Conservation (phyloP, 495 filamentous ascomycete species). For the Penicillium silybi region DNA sequence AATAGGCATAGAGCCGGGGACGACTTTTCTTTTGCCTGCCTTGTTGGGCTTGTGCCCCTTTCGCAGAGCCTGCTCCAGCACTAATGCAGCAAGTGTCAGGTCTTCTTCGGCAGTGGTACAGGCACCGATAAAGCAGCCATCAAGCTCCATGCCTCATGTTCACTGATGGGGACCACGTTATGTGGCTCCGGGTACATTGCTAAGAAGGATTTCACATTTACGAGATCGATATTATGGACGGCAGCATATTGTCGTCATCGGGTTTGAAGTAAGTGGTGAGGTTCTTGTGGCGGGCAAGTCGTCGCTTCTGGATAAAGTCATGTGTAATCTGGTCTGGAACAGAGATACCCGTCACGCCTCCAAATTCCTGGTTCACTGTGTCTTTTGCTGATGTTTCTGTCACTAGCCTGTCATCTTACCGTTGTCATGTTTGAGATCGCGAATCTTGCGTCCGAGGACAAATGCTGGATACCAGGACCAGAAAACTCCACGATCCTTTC, state of each 20-base stretch:
- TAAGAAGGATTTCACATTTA: conserved; percentile 31
- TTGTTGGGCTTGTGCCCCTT: conserved; percentile 20
- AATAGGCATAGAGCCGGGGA: conserved; percentile 39
- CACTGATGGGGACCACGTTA: conserved; percentile 39
- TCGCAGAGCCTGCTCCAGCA: conserved; percentile 35
- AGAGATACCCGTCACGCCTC: conserved; percentile 42
- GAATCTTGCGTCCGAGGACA: conserved; percentile 44
- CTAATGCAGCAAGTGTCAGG: conserved; percentile 37
- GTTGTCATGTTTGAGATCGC: conserved; percentile 48
- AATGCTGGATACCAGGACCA: conserved; percentile 28
- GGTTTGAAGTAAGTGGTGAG: conserved; percentile 30
- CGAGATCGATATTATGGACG: conserved; percentile 33
- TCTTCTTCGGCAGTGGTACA: conserved; percentile 49
- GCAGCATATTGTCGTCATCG: conserved; percentile 38
- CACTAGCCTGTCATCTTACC: conserved; percentile 11
- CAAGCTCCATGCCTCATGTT: conserved; percentile 26
- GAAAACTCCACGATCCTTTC: conserved; percentile 46
- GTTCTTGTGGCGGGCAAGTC: conserved; percentile 27
- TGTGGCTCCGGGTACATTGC: conserved; percentile 44
- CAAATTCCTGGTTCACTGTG: conserved; percentile 33
- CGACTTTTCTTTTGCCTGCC: conserved; percentile 36
- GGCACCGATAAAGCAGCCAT: conserved; percentile 49
- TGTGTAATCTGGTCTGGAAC: conserved; percentile 34
- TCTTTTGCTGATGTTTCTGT: too few species aligned
- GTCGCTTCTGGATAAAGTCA: conserved; percentile 31